These are phyloP conservation scores for Agrostemma githago DNA, from an alignment of 148 eudicot genomes.

Conservation along the genomic window DNA sequence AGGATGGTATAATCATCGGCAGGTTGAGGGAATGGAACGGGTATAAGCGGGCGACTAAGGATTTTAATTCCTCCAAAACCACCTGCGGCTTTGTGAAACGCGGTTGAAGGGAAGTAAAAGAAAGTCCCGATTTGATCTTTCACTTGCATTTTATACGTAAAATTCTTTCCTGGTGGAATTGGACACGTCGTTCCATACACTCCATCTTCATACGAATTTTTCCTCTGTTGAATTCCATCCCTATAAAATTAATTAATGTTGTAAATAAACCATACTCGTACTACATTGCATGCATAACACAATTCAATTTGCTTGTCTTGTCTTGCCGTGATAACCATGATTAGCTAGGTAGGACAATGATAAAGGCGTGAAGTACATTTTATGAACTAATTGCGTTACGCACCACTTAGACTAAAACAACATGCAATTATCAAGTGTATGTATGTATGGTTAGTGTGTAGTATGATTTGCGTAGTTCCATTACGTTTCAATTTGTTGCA, in stretches of 20 bases:
- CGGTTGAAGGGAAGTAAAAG: slow-evolving; percentile 76
- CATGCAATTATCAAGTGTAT: slow-evolving; percentile 11
- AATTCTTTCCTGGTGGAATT: slow-evolving; percentile 79
- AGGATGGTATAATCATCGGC: slow-evolving; percentile 57
- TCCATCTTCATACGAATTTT: slow-evolving; percentile 71
- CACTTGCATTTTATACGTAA: slow-evolving; percentile 64
- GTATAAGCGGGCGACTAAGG: slow-evolving; percentile 62
- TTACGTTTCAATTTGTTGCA: neutral
- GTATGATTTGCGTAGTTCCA: neutral
- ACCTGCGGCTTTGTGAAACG: slow-evolving; percentile 80
- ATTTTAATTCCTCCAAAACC: slow-evolving; percentile 72
- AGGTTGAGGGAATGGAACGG: slow-evolving; percentile 73
- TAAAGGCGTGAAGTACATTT: neutral
- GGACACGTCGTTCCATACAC: slow-evolving; percentile 85
- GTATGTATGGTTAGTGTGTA: too few relatives aligned
- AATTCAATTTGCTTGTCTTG: neutral
- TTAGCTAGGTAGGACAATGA: neutral
- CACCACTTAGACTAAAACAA: neutral
- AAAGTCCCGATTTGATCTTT: slow-evolving; percentile 89
- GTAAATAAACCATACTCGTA: neutral
- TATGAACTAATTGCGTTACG: slow-evolving; percentile 6
- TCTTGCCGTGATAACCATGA: neutral
- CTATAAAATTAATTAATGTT: slow-evolving; percentile 25
- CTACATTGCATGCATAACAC: too few relatives aligned
- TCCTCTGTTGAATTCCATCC: slow-evolving; percentile 80